Evolutionary conservation across 192 early-diverging fungal genomes (phyloP).

Genomic region (Bifiguratus adelaidae): DNA sequence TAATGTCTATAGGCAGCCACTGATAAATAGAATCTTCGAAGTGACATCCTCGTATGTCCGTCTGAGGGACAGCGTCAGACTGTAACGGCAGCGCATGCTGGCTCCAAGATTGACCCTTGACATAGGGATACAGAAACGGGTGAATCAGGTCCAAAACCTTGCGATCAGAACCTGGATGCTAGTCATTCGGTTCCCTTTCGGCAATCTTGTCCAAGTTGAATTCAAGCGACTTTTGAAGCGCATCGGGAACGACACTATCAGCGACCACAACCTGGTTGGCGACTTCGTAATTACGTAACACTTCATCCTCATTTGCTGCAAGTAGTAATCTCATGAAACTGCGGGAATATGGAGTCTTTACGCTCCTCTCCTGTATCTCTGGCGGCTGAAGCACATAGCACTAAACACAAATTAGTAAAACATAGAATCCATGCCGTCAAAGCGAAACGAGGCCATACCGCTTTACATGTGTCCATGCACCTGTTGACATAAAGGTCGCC

Average conservation of each 20-base stretch:
- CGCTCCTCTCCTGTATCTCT: too few relatives aligned
- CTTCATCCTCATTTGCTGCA: too few relatives aligned
- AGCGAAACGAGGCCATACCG: too few relatives aligned
- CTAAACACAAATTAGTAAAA: too few relatives aligned
- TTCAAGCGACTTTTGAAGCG: neutral
- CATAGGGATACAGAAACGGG: constrained; percentile 30
- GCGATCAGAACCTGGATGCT: constrained; percentile 30
- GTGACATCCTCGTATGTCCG: neutral
- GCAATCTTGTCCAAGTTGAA: neutral
- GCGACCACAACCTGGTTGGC: too few relatives aligned
- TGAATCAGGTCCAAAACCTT: constrained; percentile 41
- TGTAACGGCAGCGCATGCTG: constrained; percentile 1
- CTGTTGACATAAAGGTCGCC: too few relatives aligned
- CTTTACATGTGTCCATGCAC: too few relatives aligned
- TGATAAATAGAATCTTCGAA: constrained; percentile 17
- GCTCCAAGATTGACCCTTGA: constrained; percentile 5
- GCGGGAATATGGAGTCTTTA: too few relatives aligned
- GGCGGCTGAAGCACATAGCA: too few relatives aligned
- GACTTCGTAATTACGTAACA: too few relatives aligned
- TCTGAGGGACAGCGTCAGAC: neutral
- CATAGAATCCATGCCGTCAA: too few relatives aligned
- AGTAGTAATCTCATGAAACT: too few relatives aligned
- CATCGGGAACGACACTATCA: neutral
- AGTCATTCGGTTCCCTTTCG: constrained; percentile 14
- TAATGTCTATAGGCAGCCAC: constrained; percentile 63